Conservation (phyloP, 345 rosid species). For the Punica granatum region DNA sequence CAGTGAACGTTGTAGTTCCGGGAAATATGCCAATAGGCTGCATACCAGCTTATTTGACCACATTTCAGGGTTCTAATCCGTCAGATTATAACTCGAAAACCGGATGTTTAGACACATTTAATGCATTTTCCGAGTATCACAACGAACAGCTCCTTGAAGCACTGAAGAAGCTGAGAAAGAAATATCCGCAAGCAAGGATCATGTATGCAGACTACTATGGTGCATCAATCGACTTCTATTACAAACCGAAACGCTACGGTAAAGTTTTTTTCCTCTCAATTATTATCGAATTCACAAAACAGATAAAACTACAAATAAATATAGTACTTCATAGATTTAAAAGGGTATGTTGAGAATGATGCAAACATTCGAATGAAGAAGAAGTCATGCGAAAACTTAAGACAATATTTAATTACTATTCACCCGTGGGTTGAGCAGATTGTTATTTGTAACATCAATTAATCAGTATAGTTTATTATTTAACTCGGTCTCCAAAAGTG, state of each 20-base stretch:
- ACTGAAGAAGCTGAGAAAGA: slow-evolving; percentile 25
- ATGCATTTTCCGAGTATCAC: slow-evolving; percentile 43
- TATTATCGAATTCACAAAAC: no score
- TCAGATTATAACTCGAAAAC: slow-evolving; percentile 32
- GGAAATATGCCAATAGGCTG: slow-evolving; percentile 67
- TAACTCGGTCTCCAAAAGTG: no score
- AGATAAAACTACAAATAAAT: no score
- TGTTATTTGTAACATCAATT: no score
- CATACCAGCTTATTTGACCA: slow-evolving; percentile 43
- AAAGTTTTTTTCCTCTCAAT: neutral
- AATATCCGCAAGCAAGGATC: slow-evolving; percentile 43
- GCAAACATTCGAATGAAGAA: no score
- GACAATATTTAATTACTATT: no score
- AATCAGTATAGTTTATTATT: no score
- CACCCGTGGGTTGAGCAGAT: no score
- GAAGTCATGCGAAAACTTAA: no score
- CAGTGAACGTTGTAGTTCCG: slow-evolving; percentile 50
- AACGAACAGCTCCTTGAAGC: slow-evolving; percentile 34
- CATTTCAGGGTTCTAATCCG: slow-evolving; percentile 24
- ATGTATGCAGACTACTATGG: no score
- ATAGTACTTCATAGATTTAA: no score
- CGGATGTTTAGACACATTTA: slow-evolving; percentile 41
- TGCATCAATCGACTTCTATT: slow-evolving; percentile 30
- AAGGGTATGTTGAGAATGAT: no score
- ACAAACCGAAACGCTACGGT: slow-evolving; percentile 42